phyloP scores from a whole-genome alignment of 192 early-diverging fungal genomes.

The Coemansia sp. region DNA sequence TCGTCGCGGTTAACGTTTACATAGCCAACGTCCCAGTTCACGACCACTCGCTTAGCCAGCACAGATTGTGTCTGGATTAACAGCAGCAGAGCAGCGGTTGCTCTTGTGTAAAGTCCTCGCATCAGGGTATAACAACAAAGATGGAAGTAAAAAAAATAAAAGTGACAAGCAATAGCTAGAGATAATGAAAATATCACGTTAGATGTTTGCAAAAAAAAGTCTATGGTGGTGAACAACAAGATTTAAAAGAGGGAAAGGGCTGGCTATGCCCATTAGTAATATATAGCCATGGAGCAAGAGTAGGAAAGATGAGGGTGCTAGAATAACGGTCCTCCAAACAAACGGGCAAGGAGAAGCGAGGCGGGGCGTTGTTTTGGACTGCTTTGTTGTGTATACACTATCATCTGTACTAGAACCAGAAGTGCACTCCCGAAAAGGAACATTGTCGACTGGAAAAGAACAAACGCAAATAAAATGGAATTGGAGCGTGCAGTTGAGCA shows the following conservation, averaged over 20 bases:
- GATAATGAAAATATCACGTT: neutral
- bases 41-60: conserved; percentile 20
- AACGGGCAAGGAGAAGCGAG: neutral
- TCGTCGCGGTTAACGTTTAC: conserved; percentile 68
- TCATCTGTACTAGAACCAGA: neutral
- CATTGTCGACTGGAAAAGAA: neutral
- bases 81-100: neutral
- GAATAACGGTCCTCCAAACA: neutral
- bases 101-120: neutral
- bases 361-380: neutral
- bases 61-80: neutral
- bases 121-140: neutral
- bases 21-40: conserved; percentile 71
- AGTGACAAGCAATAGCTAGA: neutral
- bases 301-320: neutral
- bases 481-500: neutral
- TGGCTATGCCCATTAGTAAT: neutral
- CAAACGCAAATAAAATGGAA: neutral
- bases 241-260: neutral
- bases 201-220: neutral
- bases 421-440: neutral
- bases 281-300: neutral
- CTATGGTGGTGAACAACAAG: neutral
- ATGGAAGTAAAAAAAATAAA: neutral
- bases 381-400: neutral